A percentile compares a stretch with the other conserved stretches of the same genome.
Evolutionary conservation across 1,284 basidiomycete genomes (phyloP).

Genomic region (Cryptococcus sp.): DNA sequence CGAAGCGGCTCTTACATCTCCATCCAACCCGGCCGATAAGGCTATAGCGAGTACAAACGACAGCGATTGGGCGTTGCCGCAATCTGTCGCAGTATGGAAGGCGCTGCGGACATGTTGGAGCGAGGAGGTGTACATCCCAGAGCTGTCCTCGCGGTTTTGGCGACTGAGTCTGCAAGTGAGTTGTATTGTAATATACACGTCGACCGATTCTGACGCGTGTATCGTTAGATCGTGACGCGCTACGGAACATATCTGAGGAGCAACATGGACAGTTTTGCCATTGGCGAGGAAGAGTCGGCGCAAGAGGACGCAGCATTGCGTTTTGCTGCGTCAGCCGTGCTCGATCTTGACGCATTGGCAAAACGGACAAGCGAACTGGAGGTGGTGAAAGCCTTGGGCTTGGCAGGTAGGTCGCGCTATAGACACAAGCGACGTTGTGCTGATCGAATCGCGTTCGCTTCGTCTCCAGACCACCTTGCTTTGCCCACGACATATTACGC

Average conservation of each 20-base stretch:
- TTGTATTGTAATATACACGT: slow-evolving; percentile 7
- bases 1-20: slow-evolving; percentile 60
- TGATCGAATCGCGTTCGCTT: too few relatives aligned
- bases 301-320: slow-evolving; percentile 35
- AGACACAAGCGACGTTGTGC: too few relatives aligned
- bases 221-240: slow-evolving; percentile 70
- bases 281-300: slow-evolving; percentile 33
- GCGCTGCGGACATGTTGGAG: slow-evolving; percentile 81
- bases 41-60: not conserved
- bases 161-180: slow-evolving; percentile 77
- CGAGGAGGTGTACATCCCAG: slow-evolving; percentile 76
- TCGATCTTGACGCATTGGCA: slow-evolving; percentile 37
- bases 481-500: slow-evolving; percentile 51
- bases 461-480: slow-evolving; percentile 19
- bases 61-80: slow-evolving; percentile 54
- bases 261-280: slow-evolving; percentile 22
- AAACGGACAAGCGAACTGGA: slow-evolving; percentile 23
- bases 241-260: slow-evolving; percentile 73
- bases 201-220: not conserved
- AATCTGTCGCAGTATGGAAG: slow-evolving; percentile 69
- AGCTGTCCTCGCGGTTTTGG: slow-evolving; percentile 83
- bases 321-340: slow-evolving; percentile 35
- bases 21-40: slow-evolving; percentile 1
- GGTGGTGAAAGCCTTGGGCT: slow-evolving; percentile 12
- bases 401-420: slow-evolving; percentile 20